Percentiles rank a stretch among this genome's conserved stretches.
Conservation (phyloP, 768 basidiomycete genomes). For the Megacollybia marginata region DNA sequence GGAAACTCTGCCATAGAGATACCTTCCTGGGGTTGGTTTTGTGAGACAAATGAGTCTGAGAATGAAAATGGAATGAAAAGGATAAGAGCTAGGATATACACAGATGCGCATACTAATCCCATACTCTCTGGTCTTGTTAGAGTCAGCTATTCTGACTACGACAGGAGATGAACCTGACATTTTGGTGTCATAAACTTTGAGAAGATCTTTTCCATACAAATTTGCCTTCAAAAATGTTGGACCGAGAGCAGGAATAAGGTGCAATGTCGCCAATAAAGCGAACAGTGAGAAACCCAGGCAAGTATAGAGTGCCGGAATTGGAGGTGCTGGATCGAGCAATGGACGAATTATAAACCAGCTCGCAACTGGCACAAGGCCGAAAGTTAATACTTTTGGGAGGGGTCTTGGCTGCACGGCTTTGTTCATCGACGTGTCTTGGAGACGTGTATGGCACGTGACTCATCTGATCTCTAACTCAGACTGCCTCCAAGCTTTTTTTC, state of each 20-base stretch:
- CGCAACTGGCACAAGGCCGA: slow-evolving; percentile 60
- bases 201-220: slow-evolving; percentile 78
- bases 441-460: no score
- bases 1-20: slow-evolving; percentile 65
- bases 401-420: slow-evolving; percentile 35
- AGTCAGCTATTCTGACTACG: background rate
- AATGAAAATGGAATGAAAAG: slow-evolving; percentile 96
- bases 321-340: slow-evolving; percentile 59
- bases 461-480: no score
- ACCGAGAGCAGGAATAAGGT: slow-evolving; percentile 78
- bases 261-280: slow-evolving; percentile 69
- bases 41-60: slow-evolving; percentile 55
- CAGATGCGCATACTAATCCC: slow-evolving; percentile 82
- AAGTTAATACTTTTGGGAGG: slow-evolving; percentile 42
- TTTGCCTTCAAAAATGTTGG: slow-evolving; percentile 75
- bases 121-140: slow-evolving; percentile 79
- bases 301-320: slow-evolving; percentile 66
- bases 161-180: slow-evolving; percentile 50
- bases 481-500: no score
- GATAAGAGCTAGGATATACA: slow-evolving; percentile 82
- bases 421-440: no score
- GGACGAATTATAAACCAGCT: slow-evolving; percentile 70
- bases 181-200: slow-evolving; percentile 62
- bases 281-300: slow-evolving; percentile 80
- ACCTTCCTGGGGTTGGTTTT: slow-evolving; percentile 44